Conservation (phyloP, 345 rosid species). For the Capsella bursapastoris region DNA sequence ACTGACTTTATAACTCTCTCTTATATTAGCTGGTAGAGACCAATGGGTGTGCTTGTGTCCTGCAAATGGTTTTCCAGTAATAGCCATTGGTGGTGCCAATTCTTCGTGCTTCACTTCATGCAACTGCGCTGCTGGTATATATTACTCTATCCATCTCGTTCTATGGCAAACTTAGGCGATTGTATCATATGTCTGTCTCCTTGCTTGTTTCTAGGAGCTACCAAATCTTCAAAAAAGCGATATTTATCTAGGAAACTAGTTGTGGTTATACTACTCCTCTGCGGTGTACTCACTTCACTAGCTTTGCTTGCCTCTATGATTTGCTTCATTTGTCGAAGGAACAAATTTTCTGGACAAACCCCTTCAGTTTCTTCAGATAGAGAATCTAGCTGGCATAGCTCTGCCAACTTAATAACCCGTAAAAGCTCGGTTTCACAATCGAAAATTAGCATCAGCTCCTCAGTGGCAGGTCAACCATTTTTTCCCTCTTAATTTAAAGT, state of each 20-base stretch:
- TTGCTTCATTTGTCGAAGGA: conserved; percentile 62
- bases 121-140: conserved; percentile 87
- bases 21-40: conserved; percentile 50
- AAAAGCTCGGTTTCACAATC: conserved; percentile 56
- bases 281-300: conserved; percentile 66
- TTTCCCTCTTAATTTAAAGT: not conserved
- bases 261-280: conserved; percentile 59
- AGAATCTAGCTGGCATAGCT: conserved; percentile 79
- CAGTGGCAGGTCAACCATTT: conserved; percentile 37
- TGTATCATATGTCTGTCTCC: conserved; percentile 10
- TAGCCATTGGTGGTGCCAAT: conserved; percentile 50
- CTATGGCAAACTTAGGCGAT: not conserved
- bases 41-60: conserved; percentile 80
- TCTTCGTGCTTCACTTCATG: conserved; percentile 77
- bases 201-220: conserved; percentile 55
- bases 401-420: conserved; percentile 68
- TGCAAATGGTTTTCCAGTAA: conserved; percentile 73
- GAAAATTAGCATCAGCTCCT: conserved; percentile 48
- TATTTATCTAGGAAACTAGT: conserved; percentile 55
- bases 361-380: conserved; percentile 67
- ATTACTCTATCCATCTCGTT: conserved; percentile 7
- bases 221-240: conserved; percentile 53
- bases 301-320: conserved; percentile 68
- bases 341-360: conserved; percentile 49
- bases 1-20: conserved; percentile 25